Conservation (phyloP, 148 eudicot species). For the Persicaria tinctoria region DNA sequence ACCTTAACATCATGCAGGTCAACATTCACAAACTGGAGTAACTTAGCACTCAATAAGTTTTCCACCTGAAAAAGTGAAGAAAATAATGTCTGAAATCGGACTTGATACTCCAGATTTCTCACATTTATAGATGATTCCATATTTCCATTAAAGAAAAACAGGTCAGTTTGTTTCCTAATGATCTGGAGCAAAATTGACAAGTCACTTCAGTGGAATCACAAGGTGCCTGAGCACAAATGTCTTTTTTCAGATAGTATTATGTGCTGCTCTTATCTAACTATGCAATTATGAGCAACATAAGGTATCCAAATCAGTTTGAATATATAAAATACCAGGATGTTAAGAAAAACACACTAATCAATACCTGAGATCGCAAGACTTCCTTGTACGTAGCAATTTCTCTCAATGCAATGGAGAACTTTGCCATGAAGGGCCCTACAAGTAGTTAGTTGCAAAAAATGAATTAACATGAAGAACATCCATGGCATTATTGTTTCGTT, state of each 20-base stretch:
- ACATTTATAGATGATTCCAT: not conserved
- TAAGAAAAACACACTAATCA: not conserved
- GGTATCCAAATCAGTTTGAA: not conserved
- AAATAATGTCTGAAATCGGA: not conserved
- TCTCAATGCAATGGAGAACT: conserved; percentile 70
- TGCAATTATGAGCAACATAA: not conserved
- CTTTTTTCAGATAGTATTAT: not conserved
- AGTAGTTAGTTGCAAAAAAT: conserved; percentile 11
- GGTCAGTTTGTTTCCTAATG: not conserved
- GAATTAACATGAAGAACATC: not conserved
- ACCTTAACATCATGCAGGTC: conserved; percentile 89
- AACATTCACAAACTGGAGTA: conserved; percentile 62
- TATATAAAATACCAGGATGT: not conserved
- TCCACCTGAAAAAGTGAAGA: conserved; percentile 45
- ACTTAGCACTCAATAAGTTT: conserved; percentile 52
- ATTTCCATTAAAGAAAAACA: not conserved
- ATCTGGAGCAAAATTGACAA: not conserved
- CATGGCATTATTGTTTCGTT: not conserved
- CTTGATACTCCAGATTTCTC: not conserved
- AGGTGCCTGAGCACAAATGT: not conserved
- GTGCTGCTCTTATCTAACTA: not conserved
- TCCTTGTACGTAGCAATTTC: conserved; percentile 93
- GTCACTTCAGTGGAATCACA: not conserved
- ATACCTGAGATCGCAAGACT: conserved; percentile 78
- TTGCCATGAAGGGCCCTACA: conserved; percentile 80